Evolutionary conservation across 192 early-diverging fungal genomes (phyloP), one percentile per base, ranked within the genome.

Genomic region (Coemansia sp.): DNA sequence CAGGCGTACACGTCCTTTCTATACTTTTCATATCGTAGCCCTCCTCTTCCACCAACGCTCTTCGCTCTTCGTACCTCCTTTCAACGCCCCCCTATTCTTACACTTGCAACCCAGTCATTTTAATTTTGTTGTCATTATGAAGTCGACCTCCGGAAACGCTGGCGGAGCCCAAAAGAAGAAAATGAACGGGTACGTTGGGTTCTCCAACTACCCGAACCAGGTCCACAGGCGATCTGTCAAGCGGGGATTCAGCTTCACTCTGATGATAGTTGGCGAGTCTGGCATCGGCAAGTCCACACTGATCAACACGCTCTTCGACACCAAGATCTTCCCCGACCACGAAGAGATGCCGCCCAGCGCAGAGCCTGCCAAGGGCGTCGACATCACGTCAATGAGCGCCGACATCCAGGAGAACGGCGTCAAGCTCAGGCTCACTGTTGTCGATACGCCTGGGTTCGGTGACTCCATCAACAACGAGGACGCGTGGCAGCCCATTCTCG

Each of bases 381-480:
- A 87, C 57, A 88, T 94, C 29, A 88, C 92, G 59, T 86, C 89
- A 56, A 87, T 92, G 69, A 92, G 85, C 46, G 89, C 89, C 73
- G 96, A 96, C 20, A 94, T 99, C 65, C 93, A 99, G 77, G 97
- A 99, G 74, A 96, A 93, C 71, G 94, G 93, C 25, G 95, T 99
- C 61, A 89, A 89, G 68, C 87, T 99, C 48, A 89, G 91, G 74
- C 86, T 99, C 15, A 97, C 90, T 37, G 92, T 99, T 25, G 94
- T 96, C 20, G 97, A 99, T 70, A 98, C 97, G 26, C 97, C 96
- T 43, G 97, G 95, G 15, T 99, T 94, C 74, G 95, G 97, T 66
- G 97, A 99, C 75, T 94, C 94, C 79, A 93, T 99, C 70, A 99
- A 98, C 85, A 99, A 99, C 79, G 95, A 98, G 61, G 89, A 94